Conservation (phyloP, 2,329 filamentous ascomycete genomes). For the Aspergillus costaricaensis region DNA sequence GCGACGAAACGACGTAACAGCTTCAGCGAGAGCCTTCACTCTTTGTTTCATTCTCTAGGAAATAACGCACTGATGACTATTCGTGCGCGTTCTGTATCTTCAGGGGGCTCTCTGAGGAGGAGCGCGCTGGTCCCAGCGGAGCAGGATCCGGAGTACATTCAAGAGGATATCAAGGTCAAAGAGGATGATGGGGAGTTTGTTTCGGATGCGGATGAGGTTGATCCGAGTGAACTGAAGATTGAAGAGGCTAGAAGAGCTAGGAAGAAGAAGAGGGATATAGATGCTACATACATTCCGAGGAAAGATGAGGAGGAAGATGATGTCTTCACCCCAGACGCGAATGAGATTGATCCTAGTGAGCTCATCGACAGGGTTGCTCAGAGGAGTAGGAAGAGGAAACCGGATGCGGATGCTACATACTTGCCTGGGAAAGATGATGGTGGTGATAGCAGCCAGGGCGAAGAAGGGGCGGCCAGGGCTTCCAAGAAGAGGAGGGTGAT, state of each 20-base stretch:
- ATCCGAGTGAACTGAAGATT: background rate
- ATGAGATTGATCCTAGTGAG: background rate
- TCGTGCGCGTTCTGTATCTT: background rate
- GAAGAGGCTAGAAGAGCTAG: background rate
- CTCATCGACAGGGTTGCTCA: background rate
- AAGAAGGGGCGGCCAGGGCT: background rate
- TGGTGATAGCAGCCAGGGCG: conserved; percentile 18
- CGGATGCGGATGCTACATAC: conserved; percentile 4
- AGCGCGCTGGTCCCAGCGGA: too few relatives aligned
- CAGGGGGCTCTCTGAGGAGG: background rate
- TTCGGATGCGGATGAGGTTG: background rate
- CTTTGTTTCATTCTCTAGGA: background rate
- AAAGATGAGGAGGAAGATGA: background rate
- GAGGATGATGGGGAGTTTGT: background rate
- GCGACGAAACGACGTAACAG: background rate
- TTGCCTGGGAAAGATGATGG: conserved; percentile 7
- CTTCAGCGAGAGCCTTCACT: background rate
- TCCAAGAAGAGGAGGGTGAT: background rate
- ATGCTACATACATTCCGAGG: background rate
- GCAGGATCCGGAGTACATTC: background rate
- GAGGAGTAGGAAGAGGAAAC: conserved; percentile 2
- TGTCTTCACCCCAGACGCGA: background rate
- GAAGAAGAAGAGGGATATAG: background rate
- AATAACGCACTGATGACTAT: background rate
- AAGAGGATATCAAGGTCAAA: background rate